A percentile compares a stretch with the other conserved stretches of the same genome.
These are phyloP conservation scores for Pulicaria dysenterica DNA, from an alignment of 129 eudicot genomes.

Conservation along the genomic window DNA sequence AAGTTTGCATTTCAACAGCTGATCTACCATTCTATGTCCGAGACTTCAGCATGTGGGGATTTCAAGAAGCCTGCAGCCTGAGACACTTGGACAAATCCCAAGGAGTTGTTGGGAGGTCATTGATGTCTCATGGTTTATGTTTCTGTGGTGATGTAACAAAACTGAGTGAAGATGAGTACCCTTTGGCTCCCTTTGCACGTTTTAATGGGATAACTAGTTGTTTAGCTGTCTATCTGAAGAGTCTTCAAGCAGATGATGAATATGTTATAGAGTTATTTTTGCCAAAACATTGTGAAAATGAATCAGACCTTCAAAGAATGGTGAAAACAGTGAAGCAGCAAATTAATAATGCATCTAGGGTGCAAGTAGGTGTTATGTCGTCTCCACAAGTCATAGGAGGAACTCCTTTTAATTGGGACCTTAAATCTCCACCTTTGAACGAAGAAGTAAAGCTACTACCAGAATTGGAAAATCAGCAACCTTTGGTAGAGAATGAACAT, in stretches of 20 bases:
- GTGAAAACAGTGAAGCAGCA: not conserved
- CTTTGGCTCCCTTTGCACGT: constrained; percentile 3
- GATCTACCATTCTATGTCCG: constrained; percentile 16
- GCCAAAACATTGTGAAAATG: not conserved
- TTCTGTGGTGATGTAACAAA: constrained; percentile 16
- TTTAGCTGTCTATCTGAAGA: constrained; percentile 5
- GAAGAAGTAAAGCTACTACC: not conserved
- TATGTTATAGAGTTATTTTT: constrained; percentile 20
- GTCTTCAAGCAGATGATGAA: not conserved
- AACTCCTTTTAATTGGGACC: not conserved
- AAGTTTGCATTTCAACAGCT: constrained; percentile 9
- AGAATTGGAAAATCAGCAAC: not conserved
- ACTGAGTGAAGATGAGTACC: constrained; percentile 13
- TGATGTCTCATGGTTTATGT: constrained; percentile 7
- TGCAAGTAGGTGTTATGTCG: constrained; percentile 1
- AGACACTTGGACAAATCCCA: not conserved
- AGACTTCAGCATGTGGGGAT: constrained; percentile 15
- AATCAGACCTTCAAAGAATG: not conserved
- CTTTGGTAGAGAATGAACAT: not conserved
- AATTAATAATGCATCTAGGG: not conserved
- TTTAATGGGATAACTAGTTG: not conserved
- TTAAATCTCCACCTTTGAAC: not conserved
- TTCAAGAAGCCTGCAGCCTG: constrained; percentile 15
- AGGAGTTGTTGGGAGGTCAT: constrained; percentile 19
- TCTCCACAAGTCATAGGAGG: not conserved